These are phyloP conservation scores for Botrytis pseudocinerea DNA, from an alignment of 2,329 filamentous ascomycete species.

Conservation along the genomic window DNA sequence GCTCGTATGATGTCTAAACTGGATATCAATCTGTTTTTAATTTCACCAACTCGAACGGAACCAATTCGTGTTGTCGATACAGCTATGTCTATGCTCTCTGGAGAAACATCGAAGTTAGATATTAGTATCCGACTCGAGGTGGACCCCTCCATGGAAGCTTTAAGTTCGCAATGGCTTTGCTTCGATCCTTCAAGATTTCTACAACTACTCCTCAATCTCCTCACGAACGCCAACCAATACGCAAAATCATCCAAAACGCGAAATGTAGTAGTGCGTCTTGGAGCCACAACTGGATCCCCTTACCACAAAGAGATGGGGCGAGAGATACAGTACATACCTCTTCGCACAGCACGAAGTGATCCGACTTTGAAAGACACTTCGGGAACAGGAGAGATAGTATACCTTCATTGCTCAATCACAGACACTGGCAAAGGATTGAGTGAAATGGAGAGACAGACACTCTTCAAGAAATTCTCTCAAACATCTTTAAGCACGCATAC, in stretches of 20 bases:
- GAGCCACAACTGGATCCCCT: neutral
- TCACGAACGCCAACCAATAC: neutral
- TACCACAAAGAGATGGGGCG: conserved; percentile 1
- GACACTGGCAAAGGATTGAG: neutral
- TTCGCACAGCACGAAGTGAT: conserved; percentile 1
- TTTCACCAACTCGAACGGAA: neutral
- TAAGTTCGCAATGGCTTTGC: neutral
- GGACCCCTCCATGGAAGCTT: neutral
- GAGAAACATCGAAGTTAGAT: neutral
- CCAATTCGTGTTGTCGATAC: neutral
- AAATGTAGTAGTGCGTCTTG: neutral
- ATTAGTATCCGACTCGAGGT: neutral
- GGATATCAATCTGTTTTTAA: neutral
- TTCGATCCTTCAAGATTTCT: conserved; percentile 14
- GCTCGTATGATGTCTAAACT: neutral
- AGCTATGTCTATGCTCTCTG: conserved; percentile 11
- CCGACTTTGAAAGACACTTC: neutral
- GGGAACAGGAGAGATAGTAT: neutral
- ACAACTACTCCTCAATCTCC: conserved; percentile 3
- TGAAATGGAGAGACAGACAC: neutral
- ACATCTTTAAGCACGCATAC: neutral
- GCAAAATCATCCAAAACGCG: neutral
- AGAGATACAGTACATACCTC: conserved; percentile 9
- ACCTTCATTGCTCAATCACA: conserved; percentile 11
- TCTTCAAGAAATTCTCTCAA: neutral